Evolutionary conservation across 345 rosid species (phyloP).

Genomic region (Salix suchowensis): DNA sequence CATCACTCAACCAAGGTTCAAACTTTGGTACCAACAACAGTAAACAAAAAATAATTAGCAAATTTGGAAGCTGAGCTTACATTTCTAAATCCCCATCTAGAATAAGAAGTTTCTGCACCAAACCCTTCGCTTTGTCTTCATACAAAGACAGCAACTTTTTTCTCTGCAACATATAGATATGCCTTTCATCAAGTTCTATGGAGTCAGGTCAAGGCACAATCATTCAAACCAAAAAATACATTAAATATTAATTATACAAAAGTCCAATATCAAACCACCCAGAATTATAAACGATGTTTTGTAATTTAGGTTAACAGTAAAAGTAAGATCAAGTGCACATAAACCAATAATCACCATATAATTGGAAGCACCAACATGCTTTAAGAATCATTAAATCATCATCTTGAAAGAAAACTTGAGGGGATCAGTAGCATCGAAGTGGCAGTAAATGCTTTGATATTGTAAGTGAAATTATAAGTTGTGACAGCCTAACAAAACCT

Average conservation of each 20-base stretch:
- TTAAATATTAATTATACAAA: neutral
- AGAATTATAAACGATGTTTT: neutral
- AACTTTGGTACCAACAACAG: no score
- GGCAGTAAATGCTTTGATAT: neutral
- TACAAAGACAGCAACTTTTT: slow-evolving; percentile 54
- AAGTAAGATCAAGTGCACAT: neutral
- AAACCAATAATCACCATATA: neutral
- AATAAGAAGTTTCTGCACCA: slow-evolving; percentile 72
- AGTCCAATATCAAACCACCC: neutral
- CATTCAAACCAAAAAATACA: slow-evolving; percentile 5
- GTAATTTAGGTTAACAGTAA: neutral
- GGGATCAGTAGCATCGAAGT: neutral
- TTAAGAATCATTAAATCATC: neutral
- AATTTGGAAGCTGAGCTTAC: slow-evolving; percentile 22
- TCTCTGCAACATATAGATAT: slow-evolving; percentile 48
- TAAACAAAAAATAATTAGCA: no score
- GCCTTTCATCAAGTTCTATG: slow-evolving; percentile 16
- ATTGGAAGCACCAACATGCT: neutral
- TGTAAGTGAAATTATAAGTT: neutral
- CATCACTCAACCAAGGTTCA: no score
- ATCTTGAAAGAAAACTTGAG: neutral
- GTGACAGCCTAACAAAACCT: neutral
- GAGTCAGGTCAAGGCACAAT: slow-evolving; percentile 5
- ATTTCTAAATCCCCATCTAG: slow-evolving; percentile 61
- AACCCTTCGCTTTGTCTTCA: slow-evolving; percentile 57